Evolutionary conservation across 1,139 yeast genomes (phyloP), one percentile per base, ranked within the genome.

Genomic region (Taphrina wiesneri): DNA sequence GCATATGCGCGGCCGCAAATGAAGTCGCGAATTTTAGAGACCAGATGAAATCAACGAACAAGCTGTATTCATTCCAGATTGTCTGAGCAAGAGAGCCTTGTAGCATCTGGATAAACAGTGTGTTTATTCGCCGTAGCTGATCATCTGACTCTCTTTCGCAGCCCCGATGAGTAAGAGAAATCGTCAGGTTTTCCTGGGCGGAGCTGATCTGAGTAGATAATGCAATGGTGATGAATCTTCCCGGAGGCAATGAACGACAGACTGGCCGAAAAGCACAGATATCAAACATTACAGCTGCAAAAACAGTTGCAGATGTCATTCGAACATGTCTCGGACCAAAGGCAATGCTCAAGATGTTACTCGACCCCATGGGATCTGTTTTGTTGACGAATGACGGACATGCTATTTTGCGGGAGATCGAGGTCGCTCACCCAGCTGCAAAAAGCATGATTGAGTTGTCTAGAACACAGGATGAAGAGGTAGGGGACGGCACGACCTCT

Each of bases 251-350:
- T 70, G 96, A 91, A 77, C 87, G 99, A 76, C 96, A 95, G 75
- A 86, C 92, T 49, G 99, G 99, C 60, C 91, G 98, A 73, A 93
- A 92, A 77, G 99, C 99, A 1, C 99, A 95, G 79, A 83, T 90
- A 69, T 90, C 97, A 70, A 95, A 95, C 75, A 93, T 95, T 78
- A 90, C 97, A 7, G 99, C 99, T 1, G 99, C 99, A 32, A 95
- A 95, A 77, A 97, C 99, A 26, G 68, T 68, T 23, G 68, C 69
- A 19, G 68, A 66, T 51, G 64, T 95, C 74, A 91, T 95, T 73
- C 84, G 99, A 77, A 93, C 99, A 34, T 95, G 99, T 82, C 82
- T 93, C 69, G 99, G 99, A n/a, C 99, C 99, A 64, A 92, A 92
- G 77, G 99, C 99, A 56, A 93, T 93, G 99, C 84, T 93, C 70